Evolutionary conservation across 768 basidiomycete species (phyloP).

Genomic region (Suillus ampliporus): DNA sequence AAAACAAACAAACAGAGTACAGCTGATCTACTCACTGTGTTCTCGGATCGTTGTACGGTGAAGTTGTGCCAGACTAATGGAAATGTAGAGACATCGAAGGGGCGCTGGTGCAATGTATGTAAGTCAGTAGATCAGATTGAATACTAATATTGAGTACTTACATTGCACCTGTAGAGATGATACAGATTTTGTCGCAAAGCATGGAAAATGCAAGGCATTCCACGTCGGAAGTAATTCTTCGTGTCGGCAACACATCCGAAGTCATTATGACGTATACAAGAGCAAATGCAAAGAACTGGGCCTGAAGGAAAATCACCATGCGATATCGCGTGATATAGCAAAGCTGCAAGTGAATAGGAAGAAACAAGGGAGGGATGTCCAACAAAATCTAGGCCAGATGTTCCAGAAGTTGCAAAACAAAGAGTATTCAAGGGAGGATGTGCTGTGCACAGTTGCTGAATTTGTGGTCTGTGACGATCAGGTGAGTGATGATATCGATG

Average conservation of each 20-base stretch:
- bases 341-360: slow-evolving; percentile 1
- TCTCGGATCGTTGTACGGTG: slow-evolving; percentile 3
- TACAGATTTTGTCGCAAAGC: background rate
- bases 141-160: background rate
- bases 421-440: background rate
- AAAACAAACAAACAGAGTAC: slow-evolving; percentile 2
- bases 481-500: slow-evolving; percentile 11
- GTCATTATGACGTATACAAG: slow-evolving; percentile 3
- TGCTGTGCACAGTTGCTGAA: background rate
- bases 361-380: background rate
- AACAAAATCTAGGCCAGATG: background rate
- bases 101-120: slow-evolving; percentile 11
- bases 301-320: slow-evolving; percentile 3
- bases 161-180: background rate
- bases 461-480: slow-evolving; percentile 19
- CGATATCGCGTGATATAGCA: background rate
- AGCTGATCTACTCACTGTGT: slow-evolving; percentile 9
- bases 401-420: slow-evolving; percentile 1
- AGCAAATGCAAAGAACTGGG: background rate
- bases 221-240: slow-evolving; percentile 7
- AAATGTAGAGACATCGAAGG: background rate
- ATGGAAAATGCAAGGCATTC: slow-evolving; percentile 2
- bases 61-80: slow-evolving; percentile 9
- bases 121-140: slow-evolving; percentile 3
- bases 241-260: slow-evolving; percentile 2